Evolutionary conservation across 169 alveolate genomes (phyloP), one percentile per base, ranked within the genome.

Genomic region (Eimeria tenella): DNA sequence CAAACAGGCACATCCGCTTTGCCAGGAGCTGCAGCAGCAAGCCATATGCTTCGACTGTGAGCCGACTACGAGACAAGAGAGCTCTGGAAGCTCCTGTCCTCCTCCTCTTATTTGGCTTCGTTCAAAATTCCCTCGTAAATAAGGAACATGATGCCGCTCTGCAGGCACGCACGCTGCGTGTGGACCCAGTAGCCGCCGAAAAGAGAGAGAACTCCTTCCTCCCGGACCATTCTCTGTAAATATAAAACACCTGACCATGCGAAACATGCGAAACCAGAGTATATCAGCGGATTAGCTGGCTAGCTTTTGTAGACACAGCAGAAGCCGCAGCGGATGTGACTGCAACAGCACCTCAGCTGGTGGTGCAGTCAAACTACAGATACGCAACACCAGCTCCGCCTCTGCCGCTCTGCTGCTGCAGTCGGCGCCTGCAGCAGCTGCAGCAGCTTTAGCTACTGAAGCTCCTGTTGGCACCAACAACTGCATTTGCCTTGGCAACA

Each of bases 81-180:
- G 42, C 42, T 31, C 42, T 31, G 65, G 4, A 58, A 58, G 65
- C 65, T 11, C n/a, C 65, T 58, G 65, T 58, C 10, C 65, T 3
- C 42, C 42, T 62, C 55, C n/a, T 70, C 55, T 70, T 70, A 73
- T 77, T 50, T 55, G 50, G 50, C 17, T 82, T 60, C 5, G 21
- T 23, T 50, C 21, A 82, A 23, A 13, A 82, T 82, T 4, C 90
- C 90, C 50, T 93, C 94, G 56, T 81, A 79, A 31, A 77, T 15
- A 70, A 86, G 82, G 21, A 93, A 93, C 93, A 93, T 83, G 9
- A 93, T 58, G 55, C 93, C 95, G 23, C 77, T 93, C 88, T 93
- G 95, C 49, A 93, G 49, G 21, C 93, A 93, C 11, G 95, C 95
- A n/a, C 95, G 95, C 90, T 93, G 95, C 58, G 89, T 68, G 31